phyloP scores from a whole-genome alignment of 129 eudicot genomes.

The Silybum marianum region DNA sequence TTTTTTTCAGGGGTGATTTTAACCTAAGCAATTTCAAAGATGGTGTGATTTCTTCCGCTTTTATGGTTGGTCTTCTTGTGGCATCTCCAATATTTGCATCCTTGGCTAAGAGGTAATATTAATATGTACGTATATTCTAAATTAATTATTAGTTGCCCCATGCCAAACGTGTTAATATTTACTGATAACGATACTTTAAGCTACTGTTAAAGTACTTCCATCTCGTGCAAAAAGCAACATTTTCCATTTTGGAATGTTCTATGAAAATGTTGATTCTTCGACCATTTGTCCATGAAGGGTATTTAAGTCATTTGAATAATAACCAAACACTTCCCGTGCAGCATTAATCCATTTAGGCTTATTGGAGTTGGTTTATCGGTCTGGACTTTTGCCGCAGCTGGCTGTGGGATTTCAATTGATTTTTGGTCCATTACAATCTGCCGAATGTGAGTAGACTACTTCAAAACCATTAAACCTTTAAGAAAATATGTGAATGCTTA shows the following conservation, averaged over 20 bases:
- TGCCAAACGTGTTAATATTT: neutral
- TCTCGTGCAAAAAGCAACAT: neutral
- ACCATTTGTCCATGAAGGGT: conserved; percentile 10
- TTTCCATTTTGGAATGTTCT: neutral
- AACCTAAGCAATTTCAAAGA: conserved; percentile 86
- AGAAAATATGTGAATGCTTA: neutral
- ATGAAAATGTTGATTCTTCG: neutral
- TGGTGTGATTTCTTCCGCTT: conserved; percentile 94
- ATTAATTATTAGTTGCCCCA: neutral
- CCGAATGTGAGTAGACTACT: conserved; percentile 66
- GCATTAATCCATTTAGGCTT: conserved; percentile 92
- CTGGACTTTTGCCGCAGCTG: conserved; percentile 77
- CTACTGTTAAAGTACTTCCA: neutral
- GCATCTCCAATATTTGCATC: conserved; percentile 97
- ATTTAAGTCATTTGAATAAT: neutral
- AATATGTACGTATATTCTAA: neutral
- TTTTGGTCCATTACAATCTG: conserved; percentile 83
- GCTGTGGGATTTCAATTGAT: conserved; percentile 76
- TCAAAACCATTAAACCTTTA: conserved; percentile 2
- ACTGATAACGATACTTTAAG: neutral
- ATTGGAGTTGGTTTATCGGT: conserved; percentile 93
- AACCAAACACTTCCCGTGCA: conserved; percentile 16
- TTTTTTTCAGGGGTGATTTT: conserved; percentile 71
- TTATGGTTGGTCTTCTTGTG: conserved; percentile 95
- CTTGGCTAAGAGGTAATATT: conserved; percentile 72